Conservation (phyloP, 2,329 filamentous ascomycete genomes). For the Westerdykella ornata region DNA sequence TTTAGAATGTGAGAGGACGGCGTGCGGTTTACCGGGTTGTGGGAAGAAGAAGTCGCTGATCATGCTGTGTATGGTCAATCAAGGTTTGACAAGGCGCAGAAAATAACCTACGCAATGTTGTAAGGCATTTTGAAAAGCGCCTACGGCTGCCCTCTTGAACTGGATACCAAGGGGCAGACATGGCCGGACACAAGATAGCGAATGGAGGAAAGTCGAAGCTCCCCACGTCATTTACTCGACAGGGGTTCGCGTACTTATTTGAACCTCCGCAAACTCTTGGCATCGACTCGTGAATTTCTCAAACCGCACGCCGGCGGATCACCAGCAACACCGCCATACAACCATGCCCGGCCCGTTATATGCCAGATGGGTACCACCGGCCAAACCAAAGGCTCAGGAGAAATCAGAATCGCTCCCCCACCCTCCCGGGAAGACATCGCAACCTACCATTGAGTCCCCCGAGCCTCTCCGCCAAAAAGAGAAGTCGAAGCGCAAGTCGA, state of each 20-base stretch:
- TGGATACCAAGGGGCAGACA: too few relatives aligned
- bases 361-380: conserved; percentile 41
- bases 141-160: too few relatives aligned
- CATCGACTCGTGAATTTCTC: conserved; percentile 7
- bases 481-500: conserved; percentile 22
- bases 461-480: conserved; percentile 3
- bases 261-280: conserved; percentile 26
- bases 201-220: neutral
- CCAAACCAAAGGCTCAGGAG: conserved; percentile 17
- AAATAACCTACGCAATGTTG: conserved; percentile 58
- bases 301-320: neutral
- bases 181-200: neutral
- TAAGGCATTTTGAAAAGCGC: conserved; percentile 51
- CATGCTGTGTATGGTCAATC: conserved; percentile 55
- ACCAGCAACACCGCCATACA: conserved; percentile 5
- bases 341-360: conserved; percentile 45
- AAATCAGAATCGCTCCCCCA: neutral
- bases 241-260: conserved; percentile 12
- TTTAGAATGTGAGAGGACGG: conserved; percentile 3
- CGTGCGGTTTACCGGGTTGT: conserved; percentile 58
- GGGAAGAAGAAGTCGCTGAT: conserved; percentile 99
- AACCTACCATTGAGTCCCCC: too few relatives aligned
- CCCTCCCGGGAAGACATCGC: neutral
- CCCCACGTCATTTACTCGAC: conserved; percentile 13
- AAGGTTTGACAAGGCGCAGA: conserved; percentile 2